Percentiles rank a stretch among this genome's conserved stretches.
These are phyloP conservation scores for Wallacemonas collosoma DNA, from an alignment of 208 protist species.

Conservation along the genomic window DNA sequence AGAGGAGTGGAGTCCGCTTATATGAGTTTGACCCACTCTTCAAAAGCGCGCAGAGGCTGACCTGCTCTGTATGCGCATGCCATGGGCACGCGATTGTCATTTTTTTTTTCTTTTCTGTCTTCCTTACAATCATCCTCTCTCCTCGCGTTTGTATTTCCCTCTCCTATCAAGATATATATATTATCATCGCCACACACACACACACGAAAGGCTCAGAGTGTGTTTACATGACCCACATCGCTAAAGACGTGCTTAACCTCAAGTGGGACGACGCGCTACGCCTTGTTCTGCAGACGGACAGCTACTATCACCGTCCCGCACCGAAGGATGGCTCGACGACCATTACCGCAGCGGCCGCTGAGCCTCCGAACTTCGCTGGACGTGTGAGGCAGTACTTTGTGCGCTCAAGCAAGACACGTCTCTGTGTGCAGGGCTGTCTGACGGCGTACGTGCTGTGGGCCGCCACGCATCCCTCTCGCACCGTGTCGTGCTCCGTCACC, in stretches of 20 bases:
- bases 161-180: too few relatives aligned
- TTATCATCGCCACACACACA: too few relatives aligned
- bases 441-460: conserved; percentile 26
- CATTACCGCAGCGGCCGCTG: not conserved
- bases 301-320: conserved; percentile 27
- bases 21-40: too few relatives aligned
- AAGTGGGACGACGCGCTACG: conserved; percentile 26
- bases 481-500: conserved; percentile 21
- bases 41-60: too few relatives aligned
- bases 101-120: too few relatives aligned
- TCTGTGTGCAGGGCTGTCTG: conserved; percentile 20
- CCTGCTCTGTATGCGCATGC: too few relatives aligned
- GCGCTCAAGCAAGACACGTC: conserved; percentile 30
- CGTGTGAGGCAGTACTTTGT: conserved; percentile 18
- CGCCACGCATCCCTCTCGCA: conserved; percentile 20
- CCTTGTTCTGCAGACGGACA: conserved; percentile 25
- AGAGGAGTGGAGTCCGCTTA: too few relatives aligned
- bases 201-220: not conserved
- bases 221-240: not conserved
- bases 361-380: not conserved
- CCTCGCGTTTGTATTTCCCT: too few relatives aligned
- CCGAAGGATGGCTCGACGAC: not conserved
- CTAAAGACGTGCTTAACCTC: conserved; percentile 15
- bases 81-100: too few relatives aligned
- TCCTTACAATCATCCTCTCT: too few relatives aligned